phyloP scores from a whole-genome alignment of 2,329 filamentous ascomycete species.

The Aspergillus fischeri region DNA sequence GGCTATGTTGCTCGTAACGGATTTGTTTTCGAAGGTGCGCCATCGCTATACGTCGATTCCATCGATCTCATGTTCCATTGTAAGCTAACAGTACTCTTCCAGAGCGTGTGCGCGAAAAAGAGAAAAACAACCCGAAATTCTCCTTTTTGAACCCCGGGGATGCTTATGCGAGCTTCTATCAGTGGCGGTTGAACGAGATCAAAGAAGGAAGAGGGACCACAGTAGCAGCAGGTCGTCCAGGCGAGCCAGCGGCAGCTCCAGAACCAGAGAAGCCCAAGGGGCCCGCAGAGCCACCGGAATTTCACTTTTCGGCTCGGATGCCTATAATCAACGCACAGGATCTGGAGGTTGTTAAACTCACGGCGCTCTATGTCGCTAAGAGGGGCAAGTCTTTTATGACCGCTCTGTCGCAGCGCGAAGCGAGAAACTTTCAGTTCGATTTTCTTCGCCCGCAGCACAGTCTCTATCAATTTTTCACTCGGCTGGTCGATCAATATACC shows the following conservation, averaged over 20 bases:
- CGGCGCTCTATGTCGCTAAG: constrained; percentile 87
- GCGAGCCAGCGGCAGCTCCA: constrained; percentile 54
- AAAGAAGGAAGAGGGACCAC: constrained; percentile 75
- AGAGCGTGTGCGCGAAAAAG: constrained; percentile 80
- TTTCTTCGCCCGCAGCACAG: constrained; percentile 94
- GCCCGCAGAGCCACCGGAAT: constrained; percentile 78
- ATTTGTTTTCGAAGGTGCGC: constrained; percentile 60
- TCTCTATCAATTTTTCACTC: constrained; percentile 91
- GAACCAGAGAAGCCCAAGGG: constrained; percentile 68
- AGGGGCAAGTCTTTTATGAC: constrained; percentile 92
- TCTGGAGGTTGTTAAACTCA: constrained; percentile 67
- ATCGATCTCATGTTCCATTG: neutral
- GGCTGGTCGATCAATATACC: constrained; percentile 91
- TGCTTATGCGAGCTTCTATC: constrained; percentile 81
- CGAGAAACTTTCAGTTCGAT: constrained; percentile 90
- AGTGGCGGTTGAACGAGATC: constrained; percentile 86
- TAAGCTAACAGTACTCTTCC: constrained; percentile 1
- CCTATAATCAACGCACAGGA: constrained; percentile 95
- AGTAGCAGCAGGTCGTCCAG: constrained; percentile 69
- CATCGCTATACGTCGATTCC: neutral
- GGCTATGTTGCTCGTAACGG: constrained; percentile 76
- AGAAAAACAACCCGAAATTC: constrained; percentile 82
- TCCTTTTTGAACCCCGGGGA: constrained; percentile 78
- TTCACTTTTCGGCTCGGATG: constrained; percentile 93
- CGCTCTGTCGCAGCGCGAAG: constrained; percentile 79